These are phyloP conservation scores for Kazachstania bromeliacearum DNA, from an alignment of 805 yeast genomes.

Conservation along the genomic window DNA sequence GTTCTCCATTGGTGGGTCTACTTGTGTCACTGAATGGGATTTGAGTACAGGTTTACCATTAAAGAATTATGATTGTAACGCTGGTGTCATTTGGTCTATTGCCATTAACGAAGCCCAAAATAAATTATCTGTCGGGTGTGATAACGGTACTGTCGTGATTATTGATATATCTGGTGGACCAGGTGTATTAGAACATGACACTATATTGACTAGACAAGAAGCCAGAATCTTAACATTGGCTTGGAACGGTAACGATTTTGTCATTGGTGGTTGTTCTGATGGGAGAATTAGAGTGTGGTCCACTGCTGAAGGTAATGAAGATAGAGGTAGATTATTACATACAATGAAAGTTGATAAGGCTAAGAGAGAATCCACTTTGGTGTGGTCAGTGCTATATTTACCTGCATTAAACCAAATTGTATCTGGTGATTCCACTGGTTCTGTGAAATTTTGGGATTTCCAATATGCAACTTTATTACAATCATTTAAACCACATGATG, in stretches of 20 bases:
- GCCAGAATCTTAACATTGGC: slow-evolving; percentile 69
- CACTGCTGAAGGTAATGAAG: slow-evolving; percentile 6
- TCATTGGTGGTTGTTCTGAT: slow-evolving; percentile 94
- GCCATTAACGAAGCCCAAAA: slow-evolving; percentile 52
- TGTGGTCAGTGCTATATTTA: slow-evolving; percentile 74
- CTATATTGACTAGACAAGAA: slow-evolving; percentile 73
- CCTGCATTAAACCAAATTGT: slow-evolving; percentile 63
- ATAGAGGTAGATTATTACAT: slow-evolving; percentile 59
- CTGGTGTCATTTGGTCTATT: slow-evolving; percentile 90
- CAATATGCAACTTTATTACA: slow-evolving; percentile 67
- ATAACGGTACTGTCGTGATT: slow-evolving; percentile 82
- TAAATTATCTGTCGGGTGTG: slow-evolving; percentile 84
- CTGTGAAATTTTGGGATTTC: slow-evolving; percentile 87
- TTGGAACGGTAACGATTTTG: slow-evolving; percentile 56
- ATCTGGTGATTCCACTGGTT: slow-evolving; percentile 96
- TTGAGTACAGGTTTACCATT: slow-evolving; percentile 61
- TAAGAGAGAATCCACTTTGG: slow-evolving; percentile 74
- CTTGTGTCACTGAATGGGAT: slow-evolving; percentile 89
- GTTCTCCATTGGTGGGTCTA: slow-evolving; percentile 91
- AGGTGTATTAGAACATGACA: slow-evolving; percentile 71
- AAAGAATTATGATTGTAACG: slow-evolving; percentile 75
- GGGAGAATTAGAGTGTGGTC: slow-evolving; percentile 85
- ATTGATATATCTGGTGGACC: slow-evolving; percentile 78
- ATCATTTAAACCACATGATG: slow-evolving; percentile 76
- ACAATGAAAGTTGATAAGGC: slow-evolving; percentile 90